Evolutionary conservation across 306 rosid species (phyloP).

Genomic region (Corylus americana): DNA sequence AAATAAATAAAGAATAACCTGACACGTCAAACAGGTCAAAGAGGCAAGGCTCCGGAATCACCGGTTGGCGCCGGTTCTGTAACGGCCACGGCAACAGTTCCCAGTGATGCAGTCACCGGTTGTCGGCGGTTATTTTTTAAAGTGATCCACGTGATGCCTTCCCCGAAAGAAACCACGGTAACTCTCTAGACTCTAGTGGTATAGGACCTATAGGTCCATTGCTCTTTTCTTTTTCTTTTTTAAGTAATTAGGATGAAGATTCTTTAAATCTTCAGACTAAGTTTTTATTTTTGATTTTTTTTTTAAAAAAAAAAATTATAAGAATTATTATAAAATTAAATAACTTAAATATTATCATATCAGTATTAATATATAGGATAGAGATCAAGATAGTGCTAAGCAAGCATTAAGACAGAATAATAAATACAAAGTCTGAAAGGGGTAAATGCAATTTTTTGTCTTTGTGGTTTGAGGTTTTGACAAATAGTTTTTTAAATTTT

Average conservation of each 20-base stretch:
- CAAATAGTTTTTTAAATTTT: too few relatives aligned
- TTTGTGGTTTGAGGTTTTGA: too few relatives aligned
- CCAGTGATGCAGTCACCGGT: constrained; percentile 11
- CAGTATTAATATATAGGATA: too few relatives aligned
- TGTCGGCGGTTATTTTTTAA: neutral
- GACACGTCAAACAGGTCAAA: constrained; percentile 53
- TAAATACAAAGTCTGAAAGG: too few relatives aligned
- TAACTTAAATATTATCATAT: too few relatives aligned
- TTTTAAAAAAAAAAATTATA: too few relatives aligned
- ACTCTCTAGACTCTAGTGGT: too few relatives aligned
- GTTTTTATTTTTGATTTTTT: too few relatives aligned
- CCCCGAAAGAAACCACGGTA: neutral
- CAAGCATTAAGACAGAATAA: too few relatives aligned
- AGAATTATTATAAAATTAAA: too few relatives aligned
- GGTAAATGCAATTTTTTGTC: too few relatives aligned
- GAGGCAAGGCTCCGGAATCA: constrained; percentile 52
- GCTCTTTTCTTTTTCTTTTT: neutral
- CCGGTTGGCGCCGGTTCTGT: constrained; percentile 55
- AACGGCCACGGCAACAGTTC: constrained; percentile 47
- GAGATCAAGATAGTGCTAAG: too few relatives aligned
- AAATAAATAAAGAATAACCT: neutral
- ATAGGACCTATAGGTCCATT: neutral
- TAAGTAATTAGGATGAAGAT: neutral
- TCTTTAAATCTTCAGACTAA: neutral
- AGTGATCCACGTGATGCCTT: neutral